These are phyloP conservation scores for Cladophialophora immunda DNA, from an alignment of 2,329 filamentous ascomycete species.

Conservation along the genomic window DNA sequence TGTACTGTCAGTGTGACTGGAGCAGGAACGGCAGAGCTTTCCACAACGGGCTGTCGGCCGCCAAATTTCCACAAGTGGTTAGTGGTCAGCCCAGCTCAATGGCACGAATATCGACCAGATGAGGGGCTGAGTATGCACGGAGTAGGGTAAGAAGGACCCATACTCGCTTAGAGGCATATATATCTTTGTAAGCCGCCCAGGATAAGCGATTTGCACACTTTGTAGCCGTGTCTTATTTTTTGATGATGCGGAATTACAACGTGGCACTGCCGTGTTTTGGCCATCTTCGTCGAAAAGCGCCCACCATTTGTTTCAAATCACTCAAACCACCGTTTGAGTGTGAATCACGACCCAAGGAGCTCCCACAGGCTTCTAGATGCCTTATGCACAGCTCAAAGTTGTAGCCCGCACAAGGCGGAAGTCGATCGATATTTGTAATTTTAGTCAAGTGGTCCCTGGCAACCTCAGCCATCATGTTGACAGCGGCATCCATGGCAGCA, in stretches of 20 bases:
- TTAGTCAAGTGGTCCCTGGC: slow-evolving; percentile 1
- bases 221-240: background rate
- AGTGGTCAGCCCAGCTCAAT: too few species aligned
- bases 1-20: too few species aligned
- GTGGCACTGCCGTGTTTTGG: background rate
- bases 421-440: slow-evolving; percentile 12
- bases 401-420: slow-evolving; percentile 5
- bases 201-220: too few species aligned
- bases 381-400: slow-evolving; percentile 6
- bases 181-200: too few species aligned
- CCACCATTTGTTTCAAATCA: slow-evolving; percentile 1
- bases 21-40: too few species aligned
- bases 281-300: slow-evolving; percentile 1
- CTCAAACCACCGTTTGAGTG: background rate
- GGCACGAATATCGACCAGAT: too few species aligned
- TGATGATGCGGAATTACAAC: background rate
- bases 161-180: too few species aligned
- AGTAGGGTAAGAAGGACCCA: too few species aligned
- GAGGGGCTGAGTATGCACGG: too few species aligned
- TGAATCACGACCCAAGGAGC: background rate
- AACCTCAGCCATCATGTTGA: slow-evolving; percentile 3
- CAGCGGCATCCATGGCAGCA: background rate
- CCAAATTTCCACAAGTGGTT: too few species aligned
- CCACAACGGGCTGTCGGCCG: too few species aligned
- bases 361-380: slow-evolving; percentile 1